Base-by-base conservation (phyloP, 495 filamentous ascomycete genomes). In the Parathielavia appendiculata region DNA sequence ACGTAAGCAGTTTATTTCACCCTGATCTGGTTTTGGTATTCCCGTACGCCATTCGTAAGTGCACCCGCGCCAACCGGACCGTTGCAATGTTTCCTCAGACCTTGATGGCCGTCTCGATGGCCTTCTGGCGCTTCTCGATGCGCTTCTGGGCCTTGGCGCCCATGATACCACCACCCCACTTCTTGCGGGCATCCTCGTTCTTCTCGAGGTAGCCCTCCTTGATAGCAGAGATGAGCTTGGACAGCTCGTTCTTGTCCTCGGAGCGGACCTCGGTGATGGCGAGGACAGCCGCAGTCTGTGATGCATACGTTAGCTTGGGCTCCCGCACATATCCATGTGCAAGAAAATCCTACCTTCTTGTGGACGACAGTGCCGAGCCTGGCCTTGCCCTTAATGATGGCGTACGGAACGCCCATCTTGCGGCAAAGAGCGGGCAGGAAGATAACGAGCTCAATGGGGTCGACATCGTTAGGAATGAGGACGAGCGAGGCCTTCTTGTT, bases 111-210 rank as follows among this genome's bases (percentile, higher is more conserved):
- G 73, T 73, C 75, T 97, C 93, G 62, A 93, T 68, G 67, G 91
- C 90, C 86, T 96, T 96, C 81, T 90, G 84, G 83, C 91, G 91
- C 90, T 97, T 97, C 80, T 91, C 89, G 69, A 86, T 86, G 71
- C 86, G 83, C 72, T 89, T 91, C 70, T 89, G 84, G 70, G 95
- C 92, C 88, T 99, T 99, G 75, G 85, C 81, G 66, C 95, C 95
- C 92, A 97, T 96, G 81, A 97, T 96, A 79, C 95, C 95, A 84
- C 95, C 95, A 81, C 95, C 95, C 93, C 95, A 99, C 81, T 91
- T 87, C 75, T 90, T 86, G 78, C 88, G 89, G 70, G 81, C 73
- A 74, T 95, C 90, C 81, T 96, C 91, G 75, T 90, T 88, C 85
- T 95, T 96, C 75, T 93, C 92, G 62, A 86, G 77, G 82, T 96